Evolutionary conservation across 2,329 filamentous ascomycete genomes (phyloP).

Genomic region (Colletotrichum kahawae): DNA sequence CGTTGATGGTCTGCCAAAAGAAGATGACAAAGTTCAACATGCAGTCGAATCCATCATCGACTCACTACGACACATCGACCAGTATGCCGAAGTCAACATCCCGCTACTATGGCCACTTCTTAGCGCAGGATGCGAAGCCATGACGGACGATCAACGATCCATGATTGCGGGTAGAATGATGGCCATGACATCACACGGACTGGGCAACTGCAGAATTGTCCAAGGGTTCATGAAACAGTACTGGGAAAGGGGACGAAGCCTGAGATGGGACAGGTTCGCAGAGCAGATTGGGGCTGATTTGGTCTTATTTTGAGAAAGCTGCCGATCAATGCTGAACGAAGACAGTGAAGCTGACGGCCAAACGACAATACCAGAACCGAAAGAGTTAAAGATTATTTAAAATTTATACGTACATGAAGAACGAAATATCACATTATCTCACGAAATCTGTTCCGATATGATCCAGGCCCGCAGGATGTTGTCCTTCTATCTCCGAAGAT

Average conservation of each 20-base stretch:
- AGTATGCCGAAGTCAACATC: not conserved
- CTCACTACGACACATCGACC: not conserved
- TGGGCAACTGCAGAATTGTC: not conserved
- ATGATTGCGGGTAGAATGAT: not conserved
- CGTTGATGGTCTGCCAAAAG: not conserved
- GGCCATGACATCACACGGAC: not conserved
- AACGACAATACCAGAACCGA: not conserved
- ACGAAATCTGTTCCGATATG: no score
- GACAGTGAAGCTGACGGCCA: not conserved
- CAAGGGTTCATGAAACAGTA: not conserved
- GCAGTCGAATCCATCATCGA: not conserved
- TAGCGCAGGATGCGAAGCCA: not conserved
- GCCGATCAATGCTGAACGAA: not conserved
- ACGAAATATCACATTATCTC: not conserved
- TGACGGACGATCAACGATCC: not conserved
- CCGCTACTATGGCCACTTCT: not conserved
- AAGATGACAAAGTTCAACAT: not conserved
- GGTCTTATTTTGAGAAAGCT: not conserved
- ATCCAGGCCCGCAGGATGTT: no score
- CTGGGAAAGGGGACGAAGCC: not conserved
- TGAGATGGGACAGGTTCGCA: not conserved
- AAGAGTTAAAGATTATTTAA: not conserved
- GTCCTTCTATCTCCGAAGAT: no score
- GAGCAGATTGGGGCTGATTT: not conserved
- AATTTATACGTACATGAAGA: not conserved